Evolutionary conservation across 2,329 filamentous ascomycete genomes (phyloP), one percentile per base, ranked within the genome.

Genomic region (Myriangium duriaei): DNA sequence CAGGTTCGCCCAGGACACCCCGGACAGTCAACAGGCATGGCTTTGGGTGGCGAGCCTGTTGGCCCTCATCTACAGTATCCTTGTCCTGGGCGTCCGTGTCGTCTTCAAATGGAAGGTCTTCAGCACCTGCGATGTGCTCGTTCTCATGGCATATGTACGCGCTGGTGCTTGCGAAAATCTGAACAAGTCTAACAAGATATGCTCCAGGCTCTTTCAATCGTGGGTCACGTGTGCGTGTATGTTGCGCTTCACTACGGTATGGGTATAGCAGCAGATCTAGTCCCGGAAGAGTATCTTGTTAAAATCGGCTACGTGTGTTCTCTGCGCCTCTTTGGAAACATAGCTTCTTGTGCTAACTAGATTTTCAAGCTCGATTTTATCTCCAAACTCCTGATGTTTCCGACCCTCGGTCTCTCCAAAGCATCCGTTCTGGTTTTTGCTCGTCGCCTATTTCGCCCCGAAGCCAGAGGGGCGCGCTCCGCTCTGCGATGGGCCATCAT

Each of bases 1-100:
- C 2, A 39, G 36, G 36, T 39, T 39, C 30, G 29, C 36, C 36
- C 18, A 39, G 29, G 36, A 39, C 19, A 39, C 21, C 13, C 28
- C 36, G 36, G 36, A 39, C 30, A 39, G 30, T 33, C 36, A 39
- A 16, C 36, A 39, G 17, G 36, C 36, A 39, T 39, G 36, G 36
- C 36, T 39, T 11, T 39, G 36, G 36, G 36, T 39, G n/a, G 32
- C 36, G 30, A 39, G 36, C 18, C 30, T 39, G 13, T 17, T 39
- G 36, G 36, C 36, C 28, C 36, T 39, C 11, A 33, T 39, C 19
- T 39, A 39, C 30, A 39, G 36, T 19, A 28, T 39, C 29, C 17
- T 39, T 9, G 36, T 39, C 18, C 28, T 39, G 11, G 32, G 28
- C 18, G 28, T 39, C 6, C 36, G 36, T 11, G 32, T 39, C 10